Percentiles rank a stretch among this genome's conserved stretches.
Evolutionary conservation across 2,329 filamentous ascomycete genomes (phyloP).

Genomic region (Pestalotiopsis sp.): DNA sequence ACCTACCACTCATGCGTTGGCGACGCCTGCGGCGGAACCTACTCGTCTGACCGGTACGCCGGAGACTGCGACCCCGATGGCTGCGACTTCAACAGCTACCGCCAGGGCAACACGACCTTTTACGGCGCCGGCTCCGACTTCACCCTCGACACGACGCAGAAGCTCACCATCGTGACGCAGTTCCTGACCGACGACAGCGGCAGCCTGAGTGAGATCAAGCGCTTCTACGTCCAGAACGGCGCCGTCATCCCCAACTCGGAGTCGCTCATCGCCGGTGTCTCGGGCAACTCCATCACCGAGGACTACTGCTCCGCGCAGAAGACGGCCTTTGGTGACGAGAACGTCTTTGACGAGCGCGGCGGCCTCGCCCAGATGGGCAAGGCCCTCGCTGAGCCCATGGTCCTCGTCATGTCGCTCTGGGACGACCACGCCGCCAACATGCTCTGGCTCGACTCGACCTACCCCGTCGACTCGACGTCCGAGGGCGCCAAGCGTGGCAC

Average conservation of each 20-base stretch:
- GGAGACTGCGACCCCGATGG: conserved; percentile 64
- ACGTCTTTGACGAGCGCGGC: conserved; percentile 50
- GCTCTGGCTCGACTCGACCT: conserved; percentile 61
- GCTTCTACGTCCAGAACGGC: conserved; percentile 60
- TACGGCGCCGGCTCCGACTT: conserved; percentile 54
- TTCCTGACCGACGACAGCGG: conserved; percentile 47
- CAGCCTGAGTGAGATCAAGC: conserved; percentile 53
- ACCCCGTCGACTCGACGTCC: conserved; percentile 41
- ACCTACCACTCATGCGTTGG: conserved; percentile 47
- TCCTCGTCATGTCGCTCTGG: conserved; percentile 60
- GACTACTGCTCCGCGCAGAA: conserved; percentile 57
- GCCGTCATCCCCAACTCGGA: conserved; percentile 43
- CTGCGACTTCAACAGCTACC: conserved; percentile 66
- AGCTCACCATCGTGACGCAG: conserved; percentile 61
- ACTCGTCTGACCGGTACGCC: conserved; percentile 48
- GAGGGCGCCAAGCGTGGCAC: conserved; percentile 46
- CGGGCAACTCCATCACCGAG: conserved; percentile 44
- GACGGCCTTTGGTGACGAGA: conserved; percentile 50
- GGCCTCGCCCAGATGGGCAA: conserved; percentile 53
- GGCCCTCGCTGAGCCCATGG: conserved; percentile 56
- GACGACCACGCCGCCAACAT: conserved; percentile 46
- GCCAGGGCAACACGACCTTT: conserved; percentile 59
- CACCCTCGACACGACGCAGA: conserved; percentile 53
- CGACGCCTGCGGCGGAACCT: conserved; percentile 47
- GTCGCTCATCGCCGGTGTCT: conserved; percentile 28